phyloP scores from a whole-genome alignment of 306 rosid genomes.

The Cucurbita moschata region DNA sequence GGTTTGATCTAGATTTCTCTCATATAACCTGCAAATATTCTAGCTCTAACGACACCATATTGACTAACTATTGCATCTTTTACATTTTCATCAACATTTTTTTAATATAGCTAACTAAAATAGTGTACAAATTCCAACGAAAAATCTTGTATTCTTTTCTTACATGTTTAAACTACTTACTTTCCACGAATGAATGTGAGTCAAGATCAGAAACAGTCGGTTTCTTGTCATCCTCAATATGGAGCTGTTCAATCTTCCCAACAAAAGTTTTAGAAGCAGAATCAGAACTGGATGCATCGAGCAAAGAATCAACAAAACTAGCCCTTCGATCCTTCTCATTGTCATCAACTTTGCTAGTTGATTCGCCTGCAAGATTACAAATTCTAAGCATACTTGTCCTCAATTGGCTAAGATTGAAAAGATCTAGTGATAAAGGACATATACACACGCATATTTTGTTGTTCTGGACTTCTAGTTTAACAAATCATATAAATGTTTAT shows the following conservation, averaged over 20 bases:
- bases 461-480: background rate
- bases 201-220: conserved; percentile 23
- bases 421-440: background rate
- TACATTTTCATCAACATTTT: background rate
- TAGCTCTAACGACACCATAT: background rate
- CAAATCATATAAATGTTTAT: background rate
- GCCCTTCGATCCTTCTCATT: conserved; percentile 62
- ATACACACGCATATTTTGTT: background rate
- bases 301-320: conserved; percentile 67
- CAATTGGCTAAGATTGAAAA: background rate
- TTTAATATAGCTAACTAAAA: background rate
- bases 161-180: conserved; percentile 30
- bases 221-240: conserved; percentile 18
- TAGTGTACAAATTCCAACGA: background rate
- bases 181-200: conserved; percentile 23
- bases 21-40: background rate
- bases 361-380: conserved; percentile 48
- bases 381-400: background rate
- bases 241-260: conserved; percentile 18
- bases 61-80: background rate
- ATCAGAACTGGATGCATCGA: conserved; percentile 35
- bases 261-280: conserved; percentile 22
- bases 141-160: background rate
- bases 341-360: conserved; percentile 45
- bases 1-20: too few relatives aligned